Conservation (phyloP, 768 basidiomycete genomes). For the Podaxis sp. region DNA sequence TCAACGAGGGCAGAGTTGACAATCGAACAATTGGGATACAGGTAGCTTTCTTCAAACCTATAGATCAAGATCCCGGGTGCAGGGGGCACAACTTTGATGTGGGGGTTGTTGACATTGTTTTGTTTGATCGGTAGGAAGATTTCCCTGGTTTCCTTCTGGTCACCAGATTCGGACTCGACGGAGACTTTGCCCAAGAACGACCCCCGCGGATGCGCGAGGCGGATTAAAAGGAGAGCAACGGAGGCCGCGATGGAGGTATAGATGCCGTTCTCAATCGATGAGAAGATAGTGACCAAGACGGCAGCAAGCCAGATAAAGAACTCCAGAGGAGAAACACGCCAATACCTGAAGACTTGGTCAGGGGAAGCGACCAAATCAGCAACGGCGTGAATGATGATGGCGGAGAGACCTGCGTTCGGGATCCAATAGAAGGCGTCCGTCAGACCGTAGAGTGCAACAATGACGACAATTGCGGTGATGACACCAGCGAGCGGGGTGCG, state of each 20-base stretch:
- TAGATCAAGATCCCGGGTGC: conserved; percentile 88
- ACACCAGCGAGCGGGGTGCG: conserved; percentile 91
- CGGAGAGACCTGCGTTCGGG: conserved; percentile 78
- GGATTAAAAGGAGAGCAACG: conserved; percentile 74
- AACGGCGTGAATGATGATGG: conserved; percentile 93
- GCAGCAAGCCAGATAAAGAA: conserved; percentile 87
- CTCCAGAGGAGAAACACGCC: conserved; percentile 93
- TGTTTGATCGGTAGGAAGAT: conserved; percentile 79
- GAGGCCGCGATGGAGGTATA: conserved; percentile 86
- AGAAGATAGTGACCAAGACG: conserved; percentile 88
- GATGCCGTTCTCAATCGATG: conserved; percentile 92
- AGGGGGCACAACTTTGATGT: conserved; percentile 74
- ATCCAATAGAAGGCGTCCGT: conserved; percentile 94
- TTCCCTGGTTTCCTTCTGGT: conserved; percentile 53
- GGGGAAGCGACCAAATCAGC: conserved; percentile 87
- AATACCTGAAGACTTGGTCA: conserved; percentile 79
- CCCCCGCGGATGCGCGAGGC: conserved; percentile 85
- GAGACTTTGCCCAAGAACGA: conserved; percentile 87
- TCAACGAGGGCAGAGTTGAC: conserved; percentile 76
- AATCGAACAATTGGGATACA: conserved; percentile 77
- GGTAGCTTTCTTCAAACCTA: conserved; percentile 86
- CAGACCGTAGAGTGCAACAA: conserved; percentile 92
- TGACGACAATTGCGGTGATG: conserved; percentile 80
- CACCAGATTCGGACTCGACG: conserved; percentile 42
- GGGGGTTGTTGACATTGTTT: conserved; percentile 62